phyloP scores from a whole-genome alignment of 2,329 filamentous ascomycete species.

The Bipolaris sorokiniana region DNA sequence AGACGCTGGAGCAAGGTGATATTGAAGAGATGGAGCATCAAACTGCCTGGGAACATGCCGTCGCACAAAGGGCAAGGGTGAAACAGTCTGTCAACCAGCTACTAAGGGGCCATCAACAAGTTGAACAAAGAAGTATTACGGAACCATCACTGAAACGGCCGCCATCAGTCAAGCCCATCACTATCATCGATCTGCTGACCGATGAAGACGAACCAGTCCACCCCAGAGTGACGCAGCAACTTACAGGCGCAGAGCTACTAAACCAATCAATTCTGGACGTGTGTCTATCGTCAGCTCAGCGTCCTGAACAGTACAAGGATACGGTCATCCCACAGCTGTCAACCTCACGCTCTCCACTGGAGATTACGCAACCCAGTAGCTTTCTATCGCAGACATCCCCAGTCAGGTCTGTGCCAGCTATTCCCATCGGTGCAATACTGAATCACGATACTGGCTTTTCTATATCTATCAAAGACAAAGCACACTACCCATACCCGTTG shows the following conservation, averaged over 20 bases:
- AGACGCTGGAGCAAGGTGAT: conserved; percentile 12
- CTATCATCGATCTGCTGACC: conserved; percentile 6
- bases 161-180: conserved; percentile 3
- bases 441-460: not conserved
- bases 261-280: not conserved
- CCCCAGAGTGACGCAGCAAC: not conserved
- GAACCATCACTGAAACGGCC: not conserved
- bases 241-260: not conserved
- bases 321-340: not conserved
- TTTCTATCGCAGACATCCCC: not conserved
- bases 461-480: not conserved
- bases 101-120: not conserved
- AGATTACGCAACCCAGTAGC: not conserved
- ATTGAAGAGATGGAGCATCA: conserved; percentile 11
- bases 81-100: not conserved
- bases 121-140: not conserved
- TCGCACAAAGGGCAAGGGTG: not conserved
- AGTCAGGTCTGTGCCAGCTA: not conserved
- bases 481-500: not conserved
- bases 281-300: not conserved
- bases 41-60: conserved; percentile 10
- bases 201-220: conserved; percentile 3
- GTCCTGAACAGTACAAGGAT: not conserved
- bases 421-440: not conserved
- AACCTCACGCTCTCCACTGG: not conserved